Evolutionary conservation across 805 yeast genomes (phyloP).

Genomic region (Saturnispora hagleri): DNA sequence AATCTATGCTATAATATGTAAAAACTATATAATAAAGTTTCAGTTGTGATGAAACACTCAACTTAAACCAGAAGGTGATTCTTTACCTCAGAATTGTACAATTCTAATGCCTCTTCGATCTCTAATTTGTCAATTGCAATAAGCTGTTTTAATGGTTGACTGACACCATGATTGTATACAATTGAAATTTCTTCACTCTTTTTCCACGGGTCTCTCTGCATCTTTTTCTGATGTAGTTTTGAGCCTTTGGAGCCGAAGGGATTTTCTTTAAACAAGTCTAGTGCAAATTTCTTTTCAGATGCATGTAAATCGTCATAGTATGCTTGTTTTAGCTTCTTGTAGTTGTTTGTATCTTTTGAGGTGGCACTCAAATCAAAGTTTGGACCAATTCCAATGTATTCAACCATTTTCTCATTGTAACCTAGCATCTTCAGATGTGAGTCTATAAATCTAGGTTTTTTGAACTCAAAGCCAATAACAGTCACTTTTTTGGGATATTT

Average conservation of each 20-base stretch:
- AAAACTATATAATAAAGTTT: neutral
- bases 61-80: constrained; percentile 16
- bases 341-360: constrained; percentile 6
- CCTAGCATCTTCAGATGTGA: constrained; percentile 46
- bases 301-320: constrained; percentile 41
- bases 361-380: constrained; percentile 26
- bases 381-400: constrained; percentile 55
- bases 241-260: constrained; percentile 46
- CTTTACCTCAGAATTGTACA: constrained; percentile 12
- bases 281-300: constrained; percentile 47
- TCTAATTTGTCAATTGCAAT: constrained; percentile 25
- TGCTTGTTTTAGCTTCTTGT: constrained; percentile 17
- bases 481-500: constrained; percentile 44
- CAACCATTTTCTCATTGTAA: constrained; percentile 25
- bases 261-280: constrained; percentile 42
- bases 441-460: constrained; percentile 46
- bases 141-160: constrained; percentile 14
- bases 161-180: constrained; percentile 7
- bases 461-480: constrained; percentile 70
- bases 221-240: constrained; percentile 37
- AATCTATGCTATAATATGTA: neutral
- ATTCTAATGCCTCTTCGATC: constrained; percentile 18
- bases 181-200: constrained; percentile 3
- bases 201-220: constrained; percentile 45
- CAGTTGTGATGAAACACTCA: neutral